Percentiles rank a stretch among this genome's conserved stretches.
These are phyloP conservation scores for Breviolum minutum DNA, from an alignment of 73 alveolate species.

Conservation along the genomic window DNA sequence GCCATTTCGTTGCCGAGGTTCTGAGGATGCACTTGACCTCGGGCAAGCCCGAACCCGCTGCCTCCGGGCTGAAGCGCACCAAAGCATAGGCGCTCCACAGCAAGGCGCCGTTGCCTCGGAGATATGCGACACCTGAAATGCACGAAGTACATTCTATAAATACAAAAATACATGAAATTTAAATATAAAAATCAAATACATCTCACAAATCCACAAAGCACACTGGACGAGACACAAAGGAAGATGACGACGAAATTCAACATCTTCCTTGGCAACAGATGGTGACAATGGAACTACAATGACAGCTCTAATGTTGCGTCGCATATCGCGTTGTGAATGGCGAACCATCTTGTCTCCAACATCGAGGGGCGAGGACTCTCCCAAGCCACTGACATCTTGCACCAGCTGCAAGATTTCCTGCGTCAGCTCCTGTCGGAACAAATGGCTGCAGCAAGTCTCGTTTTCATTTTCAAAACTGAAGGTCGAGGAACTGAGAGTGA, in stretches of 20 bases:
- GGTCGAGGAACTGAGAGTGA: no score
- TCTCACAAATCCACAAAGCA: background rate
- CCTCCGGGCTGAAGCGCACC: slow-evolving; percentile 78
- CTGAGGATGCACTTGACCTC: slow-evolving; percentile 92
- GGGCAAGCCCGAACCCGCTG: slow-evolving; percentile 76
- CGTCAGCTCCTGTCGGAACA: background rate
- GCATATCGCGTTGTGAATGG: no score
- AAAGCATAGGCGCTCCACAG: slow-evolving; percentile 75
- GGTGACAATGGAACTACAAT: no score
- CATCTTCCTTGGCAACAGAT: slow-evolving; percentile 37
- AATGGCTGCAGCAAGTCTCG: no score
- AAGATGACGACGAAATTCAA: slow-evolving; percentile 38
- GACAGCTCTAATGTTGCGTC: no score
- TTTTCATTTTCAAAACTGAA: no score
- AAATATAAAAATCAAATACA: background rate
- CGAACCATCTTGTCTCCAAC: no score
- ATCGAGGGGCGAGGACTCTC: background rate
- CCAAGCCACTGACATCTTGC: slow-evolving; percentile 15
- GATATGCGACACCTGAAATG: background rate
- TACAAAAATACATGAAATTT: no score
- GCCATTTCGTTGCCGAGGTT: background rate
- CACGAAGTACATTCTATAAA: no score
- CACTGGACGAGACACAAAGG: background rate
- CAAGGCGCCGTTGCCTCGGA: slow-evolving; percentile 44
- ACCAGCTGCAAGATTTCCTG: slow-evolving; percentile 10